Percentiles rank a stretch among this genome's conserved stretches.
Evolutionary conservation across 2,329 filamentous ascomycete genomes (phyloP).

Genomic region (Ophiostoma australiae): DNA sequence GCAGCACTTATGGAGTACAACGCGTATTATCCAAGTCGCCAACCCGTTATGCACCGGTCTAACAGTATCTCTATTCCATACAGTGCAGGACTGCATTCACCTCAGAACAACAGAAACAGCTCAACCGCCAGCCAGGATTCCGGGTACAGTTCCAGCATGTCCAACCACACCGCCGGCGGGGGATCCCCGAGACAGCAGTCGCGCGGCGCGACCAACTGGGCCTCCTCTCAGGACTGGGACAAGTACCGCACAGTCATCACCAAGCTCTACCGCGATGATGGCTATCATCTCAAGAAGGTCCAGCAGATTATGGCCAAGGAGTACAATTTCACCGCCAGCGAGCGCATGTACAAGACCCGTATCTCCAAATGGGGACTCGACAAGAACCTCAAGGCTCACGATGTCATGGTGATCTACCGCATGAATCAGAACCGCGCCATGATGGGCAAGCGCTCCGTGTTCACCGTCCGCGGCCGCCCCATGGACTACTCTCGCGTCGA

Average conservation of each 20-base stretch:
- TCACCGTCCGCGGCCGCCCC: constrained; percentile 30
- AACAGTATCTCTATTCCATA: not conserved
- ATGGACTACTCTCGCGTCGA: constrained; percentile 32
- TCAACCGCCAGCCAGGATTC: not conserved
- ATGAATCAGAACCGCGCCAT: constrained; percentile 30
- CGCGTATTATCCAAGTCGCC: not conserved
- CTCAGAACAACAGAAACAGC: not conserved
- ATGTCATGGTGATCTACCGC: constrained; percentile 31
- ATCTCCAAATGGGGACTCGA: constrained; percentile 35
- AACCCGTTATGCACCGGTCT: not conserved
- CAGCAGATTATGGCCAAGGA: constrained; percentile 31
- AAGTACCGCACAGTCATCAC: constrained; percentile 31
- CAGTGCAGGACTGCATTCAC: not conserved
- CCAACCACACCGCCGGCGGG: not conserved
- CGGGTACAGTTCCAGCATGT: constrained; percentile 5
- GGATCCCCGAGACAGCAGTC: not conserved
- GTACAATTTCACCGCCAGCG: constrained; percentile 31
- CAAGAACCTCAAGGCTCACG: constrained; percentile 34
- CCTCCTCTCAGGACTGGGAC: constrained; percentile 31
- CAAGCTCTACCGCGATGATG: constrained; percentile 31
- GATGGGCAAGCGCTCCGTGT: constrained; percentile 30
- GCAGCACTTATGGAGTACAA: not conserved
- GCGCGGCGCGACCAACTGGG: not conserved
- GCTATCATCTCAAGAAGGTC: constrained; percentile 31
- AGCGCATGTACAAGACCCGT: constrained; percentile 36